phyloP scores from a whole-genome alignment of 2,329 filamentous ascomycete genomes.

The Cadophora sp. region DNA sequence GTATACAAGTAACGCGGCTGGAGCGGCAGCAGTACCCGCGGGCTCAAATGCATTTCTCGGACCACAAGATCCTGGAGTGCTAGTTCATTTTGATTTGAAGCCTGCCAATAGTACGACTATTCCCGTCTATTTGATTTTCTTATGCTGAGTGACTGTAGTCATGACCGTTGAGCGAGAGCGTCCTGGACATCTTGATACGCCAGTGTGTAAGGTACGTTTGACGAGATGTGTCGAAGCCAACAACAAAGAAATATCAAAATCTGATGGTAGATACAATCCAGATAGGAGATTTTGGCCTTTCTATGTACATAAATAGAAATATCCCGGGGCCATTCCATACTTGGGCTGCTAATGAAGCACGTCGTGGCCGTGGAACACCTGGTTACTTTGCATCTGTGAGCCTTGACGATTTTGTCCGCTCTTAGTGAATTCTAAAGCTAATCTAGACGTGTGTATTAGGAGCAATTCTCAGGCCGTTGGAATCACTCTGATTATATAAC shows the following conservation, averaged over 20 bases:
- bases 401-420: neutral
- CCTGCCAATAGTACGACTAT: constrained; percentile 1
- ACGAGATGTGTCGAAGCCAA: neutral
- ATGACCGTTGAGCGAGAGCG: neutral
- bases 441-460: neutral
- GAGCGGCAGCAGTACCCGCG: constrained; percentile 5
- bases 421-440: neutral
- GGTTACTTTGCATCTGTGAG: neutral
- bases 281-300: neutral
- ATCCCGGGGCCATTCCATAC: neutral
- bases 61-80: neutral
- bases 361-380: neutral
- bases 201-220: neutral
- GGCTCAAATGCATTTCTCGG: neutral
- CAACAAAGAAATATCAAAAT: neutral
- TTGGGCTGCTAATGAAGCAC: neutral
- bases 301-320: neutral
- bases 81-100: constrained; percentile 23
- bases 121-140: neutral
- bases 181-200: neutral
- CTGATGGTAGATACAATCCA: neutral
- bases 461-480: neutral
- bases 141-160: neutral
- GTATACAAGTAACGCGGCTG: neutral
- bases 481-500: neutral